These are phyloP conservation scores for Aureobasidium sp. DNA, from an alignment of 2,329 filamentous ascomycete genomes.

Conservation along the genomic window DNA sequence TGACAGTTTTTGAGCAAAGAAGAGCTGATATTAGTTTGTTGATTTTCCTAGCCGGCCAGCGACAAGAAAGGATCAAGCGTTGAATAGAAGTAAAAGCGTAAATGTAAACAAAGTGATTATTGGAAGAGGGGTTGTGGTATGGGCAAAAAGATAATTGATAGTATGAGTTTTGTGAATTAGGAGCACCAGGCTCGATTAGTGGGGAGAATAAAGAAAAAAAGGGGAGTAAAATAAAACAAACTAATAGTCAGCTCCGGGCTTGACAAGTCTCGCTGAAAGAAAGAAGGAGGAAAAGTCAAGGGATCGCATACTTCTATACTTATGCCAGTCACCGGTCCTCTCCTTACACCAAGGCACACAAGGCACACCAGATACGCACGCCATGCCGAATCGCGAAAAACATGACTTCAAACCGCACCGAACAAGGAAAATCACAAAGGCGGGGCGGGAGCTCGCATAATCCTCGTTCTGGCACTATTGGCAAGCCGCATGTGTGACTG, in stretches of 20 bases:
- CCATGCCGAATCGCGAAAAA: conserved; percentile 3
- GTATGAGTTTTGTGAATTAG: conserved; percentile 22
- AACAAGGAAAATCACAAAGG: conserved; percentile 12
- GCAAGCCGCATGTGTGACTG: conserved; percentile 17
- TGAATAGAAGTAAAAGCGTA: conserved; percentile 17
- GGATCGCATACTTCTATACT: conserved; percentile 19
- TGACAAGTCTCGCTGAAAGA: conserved; percentile 46
- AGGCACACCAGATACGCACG: neutral
- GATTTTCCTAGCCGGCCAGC: conserved; percentile 34
- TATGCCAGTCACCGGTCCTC: conserved; percentile 12
- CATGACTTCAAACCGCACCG: neutral
- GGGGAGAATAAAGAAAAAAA: conserved; percentile 29
- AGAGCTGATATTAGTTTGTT: conserved; percentile 39
- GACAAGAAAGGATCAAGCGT: conserved; percentile 27
- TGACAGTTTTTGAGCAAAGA: conserved; percentile 38
- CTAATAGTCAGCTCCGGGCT: conserved; percentile 44
- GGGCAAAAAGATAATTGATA: conserved; percentile 17
- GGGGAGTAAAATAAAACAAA: conserved; percentile 35
- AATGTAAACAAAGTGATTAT: conserved; percentile 24
- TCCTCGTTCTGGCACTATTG: conserved; percentile 17
- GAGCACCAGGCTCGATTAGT: conserved; percentile 44
- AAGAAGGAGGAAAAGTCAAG: conserved; percentile 29
- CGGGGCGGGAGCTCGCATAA: conserved; percentile 15
- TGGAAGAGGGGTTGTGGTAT: conserved; percentile 18
- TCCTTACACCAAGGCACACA: conserved; percentile 3